A percentile compares a stretch with the other conserved stretches of the same genome.
phyloP scores from a whole-genome alignment of 768 basidiomycete genomes.

The Mycena haematopus region DNA sequence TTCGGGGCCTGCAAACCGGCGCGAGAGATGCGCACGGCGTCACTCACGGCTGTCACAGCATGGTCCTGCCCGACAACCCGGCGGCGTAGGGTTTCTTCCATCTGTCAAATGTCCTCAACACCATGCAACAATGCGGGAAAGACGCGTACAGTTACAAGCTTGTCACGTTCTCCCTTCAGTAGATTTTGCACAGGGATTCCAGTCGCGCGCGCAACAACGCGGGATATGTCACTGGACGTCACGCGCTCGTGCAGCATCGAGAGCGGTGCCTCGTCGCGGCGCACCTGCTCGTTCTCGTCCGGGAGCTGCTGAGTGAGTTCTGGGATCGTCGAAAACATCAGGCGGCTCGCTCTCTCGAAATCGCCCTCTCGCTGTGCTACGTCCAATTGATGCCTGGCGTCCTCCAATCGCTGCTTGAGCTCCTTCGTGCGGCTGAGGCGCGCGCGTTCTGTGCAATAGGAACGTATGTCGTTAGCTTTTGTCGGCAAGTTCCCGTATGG shows the following conservation, averaged over 20 bases:
- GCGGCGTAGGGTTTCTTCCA: constrained; percentile 79
- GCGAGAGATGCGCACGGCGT: constrained; percentile 91
- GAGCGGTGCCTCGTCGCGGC: constrained; percentile 52
- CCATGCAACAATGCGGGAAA: not conserved
- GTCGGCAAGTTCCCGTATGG: not conserved
- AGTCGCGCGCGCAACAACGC: constrained; percentile 87
- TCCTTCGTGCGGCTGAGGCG: constrained; percentile 74
- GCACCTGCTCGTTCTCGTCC: constrained; percentile 39
- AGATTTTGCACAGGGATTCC: constrained; percentile 91
- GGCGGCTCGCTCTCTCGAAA: constrained; percentile 81
- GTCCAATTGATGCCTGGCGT: constrained; percentile 85
- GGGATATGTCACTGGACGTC: constrained; percentile 86
- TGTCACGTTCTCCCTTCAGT: constrained; percentile 88
- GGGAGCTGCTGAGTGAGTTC: constrained; percentile 79
- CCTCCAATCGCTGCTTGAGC: constrained; percentile 76
- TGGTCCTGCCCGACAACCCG: constrained; percentile 93
- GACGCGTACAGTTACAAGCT: constrained; percentile 78
- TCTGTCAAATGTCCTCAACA: constrained; percentile 49
- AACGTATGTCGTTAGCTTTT: not conserved
- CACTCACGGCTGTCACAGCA: constrained; percentile 83
- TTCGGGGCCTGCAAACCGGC: constrained; percentile 90
- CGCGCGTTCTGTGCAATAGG: constrained; percentile 58
- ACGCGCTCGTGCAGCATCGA: constrained; percentile 85
- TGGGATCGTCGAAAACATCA: constrained; percentile 86
- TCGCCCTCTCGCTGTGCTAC: constrained; percentile 90